phyloP scores from a whole-genome alignment of 306 rosid species.

The Vigna radiata region DNA sequence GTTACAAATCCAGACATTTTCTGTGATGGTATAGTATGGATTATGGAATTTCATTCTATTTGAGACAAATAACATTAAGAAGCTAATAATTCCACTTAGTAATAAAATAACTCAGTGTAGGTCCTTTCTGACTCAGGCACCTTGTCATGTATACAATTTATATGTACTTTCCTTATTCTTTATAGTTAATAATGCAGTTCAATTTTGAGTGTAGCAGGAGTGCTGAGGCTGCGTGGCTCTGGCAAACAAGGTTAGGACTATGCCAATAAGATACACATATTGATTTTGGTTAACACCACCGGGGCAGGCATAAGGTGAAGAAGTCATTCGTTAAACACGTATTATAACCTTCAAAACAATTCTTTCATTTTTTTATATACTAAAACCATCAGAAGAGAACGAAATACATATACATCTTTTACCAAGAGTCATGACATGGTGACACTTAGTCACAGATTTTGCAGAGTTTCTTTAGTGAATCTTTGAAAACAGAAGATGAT shows the following conservation, averaged over 20 bases:
- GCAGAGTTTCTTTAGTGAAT: not conserved
- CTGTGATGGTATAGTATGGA: not conserved
- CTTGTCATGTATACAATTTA: not conserved
- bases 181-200: slow-evolving; percentile 2
- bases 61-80: not conserved
- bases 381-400: slow-evolving; percentile 13
- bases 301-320: slow-evolving; percentile 4
- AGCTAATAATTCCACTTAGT: no score
- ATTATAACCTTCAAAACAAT: slow-evolving; percentile 1
- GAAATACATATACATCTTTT: not conserved
- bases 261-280: not conserved
- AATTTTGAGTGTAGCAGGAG: slow-evolving; percentile 26
- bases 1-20: not conserved
- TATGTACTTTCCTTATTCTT: not conserved
- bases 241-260: slow-evolving; percentile 27
- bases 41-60: not conserved
- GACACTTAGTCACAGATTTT: slow-evolving; percentile 1
- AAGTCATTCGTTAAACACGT: not conserved
- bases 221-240: not conserved
- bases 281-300: slow-evolving; percentile 12
- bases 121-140: not conserved
- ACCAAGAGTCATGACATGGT: slow-evolving; percentile 7
- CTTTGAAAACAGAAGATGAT: not conserved
- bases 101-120: not conserved
- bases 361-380: slow-evolving; percentile 1